Conservation (phyloP, 768 basidiomycete genomes). For the Russula sp. region DNA sequence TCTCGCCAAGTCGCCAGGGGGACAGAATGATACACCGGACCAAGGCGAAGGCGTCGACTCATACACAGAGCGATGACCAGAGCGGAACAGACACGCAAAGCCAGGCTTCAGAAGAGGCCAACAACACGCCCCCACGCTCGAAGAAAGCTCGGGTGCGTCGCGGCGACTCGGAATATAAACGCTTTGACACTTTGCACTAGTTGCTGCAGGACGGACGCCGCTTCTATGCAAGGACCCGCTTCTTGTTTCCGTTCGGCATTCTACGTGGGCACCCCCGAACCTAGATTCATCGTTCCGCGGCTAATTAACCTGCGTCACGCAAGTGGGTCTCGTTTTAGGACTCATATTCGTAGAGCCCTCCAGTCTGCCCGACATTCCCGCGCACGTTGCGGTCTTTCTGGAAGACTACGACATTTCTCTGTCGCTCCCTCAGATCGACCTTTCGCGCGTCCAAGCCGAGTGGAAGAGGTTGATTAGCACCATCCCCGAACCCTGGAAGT, state of each 20-base stretch:
- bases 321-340: conserved; percentile 63
- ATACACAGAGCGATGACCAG: conserved; percentile 24
- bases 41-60: conserved; percentile 29
- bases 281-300: neutral
- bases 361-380: conserved; percentile 63
- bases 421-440: conserved; percentile 59
- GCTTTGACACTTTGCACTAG: neutral
- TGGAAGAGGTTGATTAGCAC: conserved; percentile 61
- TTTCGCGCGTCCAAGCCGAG: conserved; percentile 63
- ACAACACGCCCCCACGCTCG: conserved; percentile 20
- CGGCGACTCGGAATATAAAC: neutral
- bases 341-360: conserved; percentile 60
- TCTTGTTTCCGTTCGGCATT: conserved; percentile 72
- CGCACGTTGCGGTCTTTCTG: conserved; percentile 58
- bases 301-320: neutral
- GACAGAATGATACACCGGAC: conserved; percentile 32
- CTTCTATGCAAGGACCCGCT: conserved; percentile 37
- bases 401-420: conserved; percentile 66
- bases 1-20: no score
- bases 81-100: conserved; percentile 26
- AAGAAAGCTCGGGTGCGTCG: conserved; percentile 30
- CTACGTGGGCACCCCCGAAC: conserved; percentile 37
- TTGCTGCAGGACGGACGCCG: neutral
- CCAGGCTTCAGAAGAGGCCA: conserved; percentile 28
- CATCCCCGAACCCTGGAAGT: conserved; percentile 79